Conservation (phyloP, 495 filamentous ascomycete genomes). For the Darksidea phi region DNA sequence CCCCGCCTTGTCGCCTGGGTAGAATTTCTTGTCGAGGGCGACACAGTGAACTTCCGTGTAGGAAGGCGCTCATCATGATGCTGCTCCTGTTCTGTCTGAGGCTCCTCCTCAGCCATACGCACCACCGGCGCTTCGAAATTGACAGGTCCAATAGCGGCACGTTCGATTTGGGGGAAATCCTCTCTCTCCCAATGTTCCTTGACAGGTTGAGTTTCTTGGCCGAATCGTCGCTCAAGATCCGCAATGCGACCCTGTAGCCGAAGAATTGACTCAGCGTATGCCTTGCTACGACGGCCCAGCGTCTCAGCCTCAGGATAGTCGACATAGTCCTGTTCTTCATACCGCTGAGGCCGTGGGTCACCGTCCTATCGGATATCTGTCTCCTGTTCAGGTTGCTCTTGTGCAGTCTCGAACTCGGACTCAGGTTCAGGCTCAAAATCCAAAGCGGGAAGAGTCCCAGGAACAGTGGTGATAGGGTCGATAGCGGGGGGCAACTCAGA, state of each 20-base stretch:
- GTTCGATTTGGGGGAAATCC: neutral
- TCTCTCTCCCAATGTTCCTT: neutral
- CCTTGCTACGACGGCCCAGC: neutral
- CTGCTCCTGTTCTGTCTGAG: neutral
- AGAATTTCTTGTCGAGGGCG: neutral
- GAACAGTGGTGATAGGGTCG: slow-evolving; percentile 22
- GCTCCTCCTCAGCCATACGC: slow-evolving; percentile 7
- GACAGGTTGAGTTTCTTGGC: neutral
- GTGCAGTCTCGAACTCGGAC: no score
- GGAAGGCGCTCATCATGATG: neutral
- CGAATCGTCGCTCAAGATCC: slow-evolving; percentile 8
- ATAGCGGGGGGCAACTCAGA: slow-evolving; percentile 26
- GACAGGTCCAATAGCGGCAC: slow-evolving; percentile 4
- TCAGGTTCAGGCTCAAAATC: neutral
- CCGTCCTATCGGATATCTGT: neutral
- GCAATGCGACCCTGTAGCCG: slow-evolving; percentile 11
- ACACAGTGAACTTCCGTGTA: neutral
- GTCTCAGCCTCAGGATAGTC: slow-evolving; percentile 3
- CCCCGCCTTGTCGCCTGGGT: neutral
- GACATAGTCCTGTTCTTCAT: slow-evolving; percentile 6
- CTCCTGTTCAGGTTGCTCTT: slow-evolving; percentile 6
- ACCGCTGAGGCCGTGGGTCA: neutral
- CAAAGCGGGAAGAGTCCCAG: slow-evolving; percentile 21
- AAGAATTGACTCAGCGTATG: slow-evolving; percentile 14
- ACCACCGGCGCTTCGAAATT: slow-evolving; percentile 2